These are phyloP conservation scores for Sanghuangporus weigelae DNA, from an alignment of 1,284 basidiomycete genomes.

Conservation along the genomic window DNA sequence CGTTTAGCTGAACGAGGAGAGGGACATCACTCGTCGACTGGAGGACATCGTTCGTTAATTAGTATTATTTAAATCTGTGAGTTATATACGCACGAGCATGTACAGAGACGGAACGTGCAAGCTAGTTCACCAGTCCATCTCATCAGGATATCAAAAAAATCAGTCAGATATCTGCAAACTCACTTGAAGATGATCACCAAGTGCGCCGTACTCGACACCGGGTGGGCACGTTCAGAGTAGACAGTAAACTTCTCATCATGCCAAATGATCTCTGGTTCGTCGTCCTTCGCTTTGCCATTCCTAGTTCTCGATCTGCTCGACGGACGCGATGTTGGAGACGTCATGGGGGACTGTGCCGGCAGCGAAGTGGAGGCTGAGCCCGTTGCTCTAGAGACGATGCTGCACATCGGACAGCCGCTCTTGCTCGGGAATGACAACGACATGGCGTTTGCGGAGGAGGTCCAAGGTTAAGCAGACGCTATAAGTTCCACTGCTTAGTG, in stretches of 20 bases:
- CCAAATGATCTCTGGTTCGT: slow-evolving; percentile 60
- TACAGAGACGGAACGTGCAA: slow-evolving; percentile 74
- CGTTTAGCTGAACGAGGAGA: slow-evolving; percentile 57
- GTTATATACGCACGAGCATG: slow-evolving; percentile 46
- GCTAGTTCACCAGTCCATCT: slow-evolving; percentile 30
- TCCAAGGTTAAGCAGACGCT: neutral
- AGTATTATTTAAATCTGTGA: neutral
- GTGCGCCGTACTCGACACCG: slow-evolving; percentile 65
- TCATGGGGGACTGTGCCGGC: slow-evolving; percentile 23
- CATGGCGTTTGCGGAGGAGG: neutral
- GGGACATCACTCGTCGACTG: slow-evolving; percentile 72
- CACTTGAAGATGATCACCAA: slow-evolving; percentile 71
- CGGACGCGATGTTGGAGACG: slow-evolving; percentile 22
- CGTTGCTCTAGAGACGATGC: slow-evolving; percentile 54
- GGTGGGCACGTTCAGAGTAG: slow-evolving; percentile 61
- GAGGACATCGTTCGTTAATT: neutral
- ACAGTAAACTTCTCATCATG: slow-evolving; percentile 70
- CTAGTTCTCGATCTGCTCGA: neutral
- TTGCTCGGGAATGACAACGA: slow-evolving; percentile 53
- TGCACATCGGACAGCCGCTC: slow-evolving; percentile 68
- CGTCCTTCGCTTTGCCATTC: slow-evolving; percentile 16
- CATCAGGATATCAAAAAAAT: neutral
- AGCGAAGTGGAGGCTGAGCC: slow-evolving; percentile 21
- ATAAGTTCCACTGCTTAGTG: too few relatives aligned
- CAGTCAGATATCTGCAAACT: slow-evolving; percentile 24